Percentiles rank a stretch among this genome's conserved stretches.
These are phyloP conservation scores for Talaromyces ruber DNA, from an alignment of 495 filamentous ascomycete species.

Conservation along the genomic window DNA sequence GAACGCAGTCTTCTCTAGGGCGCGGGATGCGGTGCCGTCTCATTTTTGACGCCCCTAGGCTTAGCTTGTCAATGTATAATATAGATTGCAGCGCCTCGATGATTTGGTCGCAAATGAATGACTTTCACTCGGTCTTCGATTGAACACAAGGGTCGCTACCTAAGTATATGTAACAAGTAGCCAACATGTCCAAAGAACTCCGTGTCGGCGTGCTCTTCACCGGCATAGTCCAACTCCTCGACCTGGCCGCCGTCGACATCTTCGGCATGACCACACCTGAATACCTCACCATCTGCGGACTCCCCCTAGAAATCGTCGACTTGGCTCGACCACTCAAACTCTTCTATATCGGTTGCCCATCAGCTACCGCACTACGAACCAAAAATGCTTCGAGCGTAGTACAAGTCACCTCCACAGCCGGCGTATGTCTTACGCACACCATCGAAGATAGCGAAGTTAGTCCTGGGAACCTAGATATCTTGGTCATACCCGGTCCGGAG, in stretches of 20 bases:
- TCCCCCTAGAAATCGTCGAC: slow-evolving; percentile 25
- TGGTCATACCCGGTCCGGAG: slow-evolving; percentile 45
- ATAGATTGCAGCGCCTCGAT: background rate
- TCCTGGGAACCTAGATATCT: slow-evolving; percentile 41
- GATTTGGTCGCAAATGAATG: too few species aligned
- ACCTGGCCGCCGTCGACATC: slow-evolving; percentile 40
- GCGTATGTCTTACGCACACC: slow-evolving; percentile 30
- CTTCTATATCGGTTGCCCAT: slow-evolving; percentile 27
- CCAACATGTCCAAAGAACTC: slow-evolving; percentile 7
- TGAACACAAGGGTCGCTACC: too few species aligned
- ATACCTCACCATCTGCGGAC: slow-evolving; percentile 24
- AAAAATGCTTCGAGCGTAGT: slow-evolving; percentile 16
- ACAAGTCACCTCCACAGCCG: slow-evolving; percentile 23
- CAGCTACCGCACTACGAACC: background rate
- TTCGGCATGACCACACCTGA: slow-evolving; percentile 34
- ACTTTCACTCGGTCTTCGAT: too few species aligned
- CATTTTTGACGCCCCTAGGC: background rate
- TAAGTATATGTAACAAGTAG: too few species aligned
- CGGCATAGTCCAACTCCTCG: slow-evolving; percentile 34
- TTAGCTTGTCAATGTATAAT: background rate
- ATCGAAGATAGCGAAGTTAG: slow-evolving; percentile 30
- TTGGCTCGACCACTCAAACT: slow-evolving; percentile 33
- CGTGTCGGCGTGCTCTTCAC: slow-evolving; percentile 40
- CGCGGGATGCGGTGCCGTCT: background rate
- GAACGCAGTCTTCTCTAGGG: background rate